phyloP scores from a whole-genome alignment of 2,329 filamentous ascomycete genomes.

The Shiraia bambusicola region DNA sequence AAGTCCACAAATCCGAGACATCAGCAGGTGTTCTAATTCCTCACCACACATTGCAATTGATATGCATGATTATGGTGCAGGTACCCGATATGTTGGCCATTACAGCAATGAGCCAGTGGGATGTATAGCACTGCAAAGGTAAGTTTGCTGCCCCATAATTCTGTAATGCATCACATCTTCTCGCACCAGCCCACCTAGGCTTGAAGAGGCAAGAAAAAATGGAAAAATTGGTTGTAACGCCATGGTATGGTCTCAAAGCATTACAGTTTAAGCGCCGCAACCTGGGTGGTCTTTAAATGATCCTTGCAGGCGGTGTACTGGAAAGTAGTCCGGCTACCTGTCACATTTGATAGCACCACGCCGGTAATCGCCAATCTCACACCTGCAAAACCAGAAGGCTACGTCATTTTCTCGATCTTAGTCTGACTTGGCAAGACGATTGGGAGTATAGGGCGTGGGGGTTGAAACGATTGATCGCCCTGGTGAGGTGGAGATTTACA shows the following conservation, averaged over 20 bases:
- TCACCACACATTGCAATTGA: slow-evolving; percentile 41
- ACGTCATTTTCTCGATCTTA: slow-evolving; percentile 42
- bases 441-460: slow-evolving; percentile 37
- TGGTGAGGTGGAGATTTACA: slow-evolving; percentile 37
- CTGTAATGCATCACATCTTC: slow-evolving; percentile 32
- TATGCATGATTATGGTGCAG: slow-evolving; percentile 41
- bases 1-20: slow-evolving; percentile 39
- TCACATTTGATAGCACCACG: slow-evolving; percentile 40
- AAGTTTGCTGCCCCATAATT: slow-evolving; percentile 25
- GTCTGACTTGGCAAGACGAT: slow-evolving; percentile 36
- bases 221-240: slow-evolving; percentile 43
- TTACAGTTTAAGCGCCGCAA: slow-evolving; percentile 40
- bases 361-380: slow-evolving; percentile 40
- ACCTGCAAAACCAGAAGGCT: slow-evolving; percentile 34
- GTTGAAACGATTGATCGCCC: slow-evolving; percentile 30
- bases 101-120: slow-evolving; percentile 41
- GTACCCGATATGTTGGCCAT: slow-evolving; percentile 25
- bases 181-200: slow-evolving; percentile 20
- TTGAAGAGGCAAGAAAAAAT: slow-evolving; percentile 40
- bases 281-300: slow-evolving; percentile 35
- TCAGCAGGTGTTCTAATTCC: slow-evolving; percentile 37
- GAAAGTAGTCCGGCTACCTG: slow-evolving; percentile 37
- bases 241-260: slow-evolving; percentile 40
- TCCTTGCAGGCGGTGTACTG: slow-evolving; percentile 37
- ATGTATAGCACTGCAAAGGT: slow-evolving; percentile 41